A percentile compares a stretch with the other conserved stretches of the same genome.
Evolutionary conservation across 148 eudicot species (phyloP).

Genomic region (Diospyros lotus): DNA sequence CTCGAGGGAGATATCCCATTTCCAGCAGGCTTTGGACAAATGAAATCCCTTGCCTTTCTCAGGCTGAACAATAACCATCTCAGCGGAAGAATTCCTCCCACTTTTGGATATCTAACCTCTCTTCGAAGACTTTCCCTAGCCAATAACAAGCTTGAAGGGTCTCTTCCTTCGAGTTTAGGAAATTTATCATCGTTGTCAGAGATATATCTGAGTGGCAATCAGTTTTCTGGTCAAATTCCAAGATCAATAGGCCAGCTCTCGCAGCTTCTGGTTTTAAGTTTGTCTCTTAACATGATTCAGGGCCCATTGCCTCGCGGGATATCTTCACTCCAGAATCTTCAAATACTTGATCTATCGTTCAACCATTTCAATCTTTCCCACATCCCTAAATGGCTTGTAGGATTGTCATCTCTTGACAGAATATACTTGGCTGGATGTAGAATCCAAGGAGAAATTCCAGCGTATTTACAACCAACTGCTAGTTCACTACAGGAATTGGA

Average conservation of each 20-base stretch:
- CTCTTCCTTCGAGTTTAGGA: constrained; percentile 41
- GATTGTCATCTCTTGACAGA: constrained; percentile 34
- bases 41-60: constrained; percentile 42
- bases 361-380: constrained; percentile 31
- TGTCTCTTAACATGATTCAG: constrained; percentile 38
- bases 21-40: constrained; percentile 28
- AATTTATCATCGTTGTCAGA: constrained; percentile 27
- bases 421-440: constrained; percentile 40
- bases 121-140: constrained; percentile 40
- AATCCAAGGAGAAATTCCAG: constrained; percentile 35
- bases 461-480: constrained; percentile 13
- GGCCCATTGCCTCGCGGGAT: constrained; percentile 46
- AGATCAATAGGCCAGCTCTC: constrained; percentile 32
- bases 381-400: constrained; percentile 38
- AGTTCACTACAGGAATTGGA: constrained; percentile 12
- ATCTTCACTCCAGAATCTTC: constrained; percentile 35
- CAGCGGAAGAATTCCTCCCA: constrained; percentile 40
- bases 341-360: constrained; percentile 38
- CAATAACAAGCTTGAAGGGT: constrained; percentile 36
- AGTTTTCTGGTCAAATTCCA: constrained; percentile 38
- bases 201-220: constrained; percentile 35
- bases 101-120: constrained; percentile 33
- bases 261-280: constrained; percentile 22
- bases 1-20: constrained; percentile 54
- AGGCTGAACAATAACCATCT: constrained; percentile 45